These are phyloP conservation scores for Coffea eugenioides DNA, from an alignment of 257 asterid species.

Conservation along the genomic window DNA sequence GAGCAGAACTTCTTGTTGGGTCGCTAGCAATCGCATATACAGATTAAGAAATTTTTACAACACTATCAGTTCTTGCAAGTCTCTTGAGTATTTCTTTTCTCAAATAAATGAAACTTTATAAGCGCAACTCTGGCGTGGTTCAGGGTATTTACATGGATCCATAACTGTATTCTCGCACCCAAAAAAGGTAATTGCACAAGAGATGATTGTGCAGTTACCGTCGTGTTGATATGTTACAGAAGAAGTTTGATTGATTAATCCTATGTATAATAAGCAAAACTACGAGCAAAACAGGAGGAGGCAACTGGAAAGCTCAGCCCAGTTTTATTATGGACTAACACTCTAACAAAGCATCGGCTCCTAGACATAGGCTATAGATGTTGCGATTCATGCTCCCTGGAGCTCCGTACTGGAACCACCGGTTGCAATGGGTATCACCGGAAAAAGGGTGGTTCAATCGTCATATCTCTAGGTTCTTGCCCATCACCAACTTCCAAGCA, in stretches of 20 bases:
- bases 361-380: not conserved
- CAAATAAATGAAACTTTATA: not conserved
- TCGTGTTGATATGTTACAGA: constrained; percentile 3
- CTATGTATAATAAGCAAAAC: not conserved
- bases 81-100: not conserved
- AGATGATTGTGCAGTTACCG: not conserved
- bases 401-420: not conserved
- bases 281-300: not conserved
- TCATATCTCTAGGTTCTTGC: not conserved
- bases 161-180: not conserved
- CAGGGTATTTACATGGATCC: not conserved
- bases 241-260: not conserved
- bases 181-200: constrained; percentile 8
- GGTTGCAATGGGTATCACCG: not conserved
- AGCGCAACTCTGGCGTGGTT: not conserved
- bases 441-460: not conserved
- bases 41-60: too few relatives aligned
- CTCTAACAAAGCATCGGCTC: not conserved
- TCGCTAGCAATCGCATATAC: too few relatives aligned
- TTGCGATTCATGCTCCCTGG: not conserved
- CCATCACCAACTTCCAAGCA: not conserved
- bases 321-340: not conserved
- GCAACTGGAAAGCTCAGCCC: not conserved
- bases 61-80: too few relatives aligned
- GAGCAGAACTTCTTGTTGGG: too few relatives aligned